Percentiles rank a stretch among this genome's conserved stretches.
Evolutionary conservation across 1,139 yeast genomes (phyloP).

Genomic region (Blastobotrys illinoisensis): DNA sequence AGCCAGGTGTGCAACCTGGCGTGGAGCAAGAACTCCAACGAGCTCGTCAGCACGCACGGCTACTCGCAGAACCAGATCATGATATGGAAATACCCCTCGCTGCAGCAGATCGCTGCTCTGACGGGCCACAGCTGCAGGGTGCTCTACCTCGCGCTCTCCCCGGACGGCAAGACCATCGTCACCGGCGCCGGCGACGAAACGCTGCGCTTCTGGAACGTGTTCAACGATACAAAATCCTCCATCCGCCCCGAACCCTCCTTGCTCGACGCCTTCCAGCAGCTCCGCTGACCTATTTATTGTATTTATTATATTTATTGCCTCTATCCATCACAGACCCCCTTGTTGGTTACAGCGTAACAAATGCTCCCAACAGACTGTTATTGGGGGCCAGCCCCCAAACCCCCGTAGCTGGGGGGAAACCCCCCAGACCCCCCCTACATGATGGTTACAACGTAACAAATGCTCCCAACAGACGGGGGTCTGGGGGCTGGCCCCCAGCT

Average conservation of each 20-base stretch:
- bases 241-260: constrained; percentile 46
- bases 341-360: no score
- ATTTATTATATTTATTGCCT: background rate
- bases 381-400: no score
- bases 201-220: constrained; percentile 85
- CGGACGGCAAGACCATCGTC: constrained; percentile 96
- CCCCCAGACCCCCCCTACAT: no score
- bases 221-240: constrained; percentile 63
- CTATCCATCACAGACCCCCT: background rate
- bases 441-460: no score
- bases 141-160: constrained; percentile 82
- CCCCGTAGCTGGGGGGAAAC: no score
- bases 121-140: constrained; percentile 96
- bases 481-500: no score
- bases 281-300: constrained; percentile 40
- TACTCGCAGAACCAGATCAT: constrained; percentile 86
- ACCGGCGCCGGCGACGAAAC: constrained; percentile 99
- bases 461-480: no score
- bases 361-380: no score
- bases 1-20: constrained; percentile 92
- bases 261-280: constrained; percentile 72
- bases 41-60: constrained; percentile 92
- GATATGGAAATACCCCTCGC: constrained; percentile 89
- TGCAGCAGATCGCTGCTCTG: constrained; percentile 89
- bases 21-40: constrained; percentile 92